Base-by-base conservation (phyloP, 148 eudicot genomes). In the Nyssa sinensis region DNA sequence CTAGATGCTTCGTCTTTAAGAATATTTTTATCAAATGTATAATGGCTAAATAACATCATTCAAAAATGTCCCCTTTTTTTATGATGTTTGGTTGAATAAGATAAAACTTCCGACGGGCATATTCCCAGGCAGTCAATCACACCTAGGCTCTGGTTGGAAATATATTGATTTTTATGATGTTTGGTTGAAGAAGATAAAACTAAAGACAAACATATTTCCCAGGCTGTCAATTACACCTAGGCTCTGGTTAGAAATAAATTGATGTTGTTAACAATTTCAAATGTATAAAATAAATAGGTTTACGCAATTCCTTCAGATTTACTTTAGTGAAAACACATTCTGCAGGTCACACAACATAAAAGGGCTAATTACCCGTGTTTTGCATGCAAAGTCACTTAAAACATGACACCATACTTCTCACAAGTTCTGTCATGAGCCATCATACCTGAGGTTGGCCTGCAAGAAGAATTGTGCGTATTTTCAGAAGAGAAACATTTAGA, bases 361-460 rank as follows among this genome's bases (percentile, higher is more conserved):
- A 55, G 59, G 21, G 32, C 21, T 9, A 25, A 61, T 61, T 39
- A 34, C 10, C 35, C 1, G 29, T 25, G 19, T 62, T 37, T 13
- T 3, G 23, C 25, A 63, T 23, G 7, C 19, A 63, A 74, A 49
- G 3, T 16, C 31, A 21, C 5, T 11, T 62, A 47, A 31, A 51
- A 64, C 69, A 31, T 51, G 51, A 31, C 21, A 21, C 39, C 55
- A 66, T 33, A 62, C 64, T 53, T n/a, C 30, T 24, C 29, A 53
- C 12, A 6, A 31, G 33, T 49, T 64, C 23, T 47, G 64, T 47
- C 28, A 29, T 21, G 58, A 57, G 51, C 49, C 35, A 69, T 73
- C 83, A 72, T 82, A 91, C 98, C 94, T 89, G 97, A 80, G 98
- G 98, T 66, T 91, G 92, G 71, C 98, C 94, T 27, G 97, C 88